Conservation (phyloP, 1,284 basidiomycete species). For the Tilletia walkeri region DNA sequence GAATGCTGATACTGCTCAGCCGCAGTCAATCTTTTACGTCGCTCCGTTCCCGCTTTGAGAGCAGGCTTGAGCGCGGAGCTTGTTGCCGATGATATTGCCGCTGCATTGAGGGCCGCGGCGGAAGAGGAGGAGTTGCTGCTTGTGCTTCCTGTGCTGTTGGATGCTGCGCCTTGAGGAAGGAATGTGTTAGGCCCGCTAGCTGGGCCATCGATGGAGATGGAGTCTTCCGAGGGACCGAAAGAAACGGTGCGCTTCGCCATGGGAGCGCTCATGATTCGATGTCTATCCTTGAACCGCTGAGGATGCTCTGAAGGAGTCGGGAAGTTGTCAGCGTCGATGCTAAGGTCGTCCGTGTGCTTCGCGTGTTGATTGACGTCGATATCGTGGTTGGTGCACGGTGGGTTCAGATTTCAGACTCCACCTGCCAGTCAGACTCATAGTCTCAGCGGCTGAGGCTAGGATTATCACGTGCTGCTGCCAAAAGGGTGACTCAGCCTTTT, state of each 20-base stretch:
- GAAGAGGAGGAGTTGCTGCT: constrained; percentile 23
- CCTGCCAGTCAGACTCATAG: too few relatives aligned
- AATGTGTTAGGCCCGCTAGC: not conserved
- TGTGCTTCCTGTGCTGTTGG: constrained; percentile 15
- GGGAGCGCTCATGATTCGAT: constrained; percentile 18
- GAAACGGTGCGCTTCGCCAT: constrained; percentile 39
- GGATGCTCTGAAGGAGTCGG: not conserved
- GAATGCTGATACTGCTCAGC: constrained; percentile 52
- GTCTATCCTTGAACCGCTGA: too few relatives aligned
- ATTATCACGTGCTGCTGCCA: too few relatives aligned
- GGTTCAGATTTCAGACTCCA: too few relatives aligned
- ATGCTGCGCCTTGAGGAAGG: not conserved
- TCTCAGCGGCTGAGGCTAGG: too few relatives aligned
- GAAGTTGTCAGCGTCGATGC: not conserved
- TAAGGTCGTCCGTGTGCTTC: not conserved
- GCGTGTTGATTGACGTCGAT: not conserved
- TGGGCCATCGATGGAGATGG: constrained; percentile 20
- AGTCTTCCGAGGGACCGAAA: constrained; percentile 36
- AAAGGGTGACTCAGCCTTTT: too few relatives aligned
- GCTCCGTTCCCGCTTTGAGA: constrained; percentile 12
- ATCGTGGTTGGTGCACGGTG: too few relatives aligned
- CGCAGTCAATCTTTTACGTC: not conserved
- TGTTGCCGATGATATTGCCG: not conserved
- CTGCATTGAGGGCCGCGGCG: constrained; percentile 15
- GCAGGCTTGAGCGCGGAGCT: constrained; percentile 7